phyloP scores from a whole-genome alignment of 1,284 basidiomycete genomes.

The Schizophyllum commune region DNA sequence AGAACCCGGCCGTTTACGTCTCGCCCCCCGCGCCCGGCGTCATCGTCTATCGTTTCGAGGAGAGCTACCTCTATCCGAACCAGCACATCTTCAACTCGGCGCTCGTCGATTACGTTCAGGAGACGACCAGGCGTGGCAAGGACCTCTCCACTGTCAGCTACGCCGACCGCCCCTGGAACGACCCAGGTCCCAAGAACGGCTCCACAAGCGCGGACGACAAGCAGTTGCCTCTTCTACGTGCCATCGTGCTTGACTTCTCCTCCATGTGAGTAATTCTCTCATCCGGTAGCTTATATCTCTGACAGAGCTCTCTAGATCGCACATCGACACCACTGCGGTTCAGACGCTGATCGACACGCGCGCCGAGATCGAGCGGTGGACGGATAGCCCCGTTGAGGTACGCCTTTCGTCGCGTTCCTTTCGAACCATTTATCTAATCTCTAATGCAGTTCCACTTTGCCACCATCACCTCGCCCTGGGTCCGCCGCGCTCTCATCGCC shows the following conservation, averaged over 20 bases:
- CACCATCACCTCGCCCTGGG: conserved; percentile 89
- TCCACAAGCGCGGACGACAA: conserved; percentile 42
- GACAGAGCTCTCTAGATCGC: conserved; percentile 36
- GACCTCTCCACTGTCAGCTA: conserved; percentile 58
- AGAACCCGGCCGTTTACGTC: conserved; percentile 69
- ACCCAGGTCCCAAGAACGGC: conserved; percentile 60
- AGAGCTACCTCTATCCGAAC: conserved; percentile 93
- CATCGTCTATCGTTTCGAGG: conserved; percentile 90
- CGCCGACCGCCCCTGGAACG: conserved; percentile 92
- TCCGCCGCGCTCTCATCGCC: conserved; percentile 80
- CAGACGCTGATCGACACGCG: conserved; percentile 90
- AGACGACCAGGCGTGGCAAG: conserved; percentile 67
- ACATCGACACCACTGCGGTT: conserved; percentile 83
- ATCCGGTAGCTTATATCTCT: conserved; percentile 1
- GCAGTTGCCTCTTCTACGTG: conserved; percentile 65
- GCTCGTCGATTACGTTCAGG: conserved; percentile 79
- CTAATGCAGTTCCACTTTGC: conserved; percentile 75
- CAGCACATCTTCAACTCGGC: conserved; percentile 71
- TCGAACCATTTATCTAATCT: conserved; percentile 1
- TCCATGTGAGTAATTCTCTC: conserved; percentile 51
- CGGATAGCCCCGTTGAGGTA: conserved; percentile 73
- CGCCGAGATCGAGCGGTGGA: conserved; percentile 83
- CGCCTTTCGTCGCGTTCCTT: conserved; percentile 9
- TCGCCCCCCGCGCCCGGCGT: conserved; percentile 80
- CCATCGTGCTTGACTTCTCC: conserved; percentile 90